Base-by-base conservation (phyloP, 2,329 filamentous ascomycete genomes). In the Hymenoscyphus albidus region DNA sequence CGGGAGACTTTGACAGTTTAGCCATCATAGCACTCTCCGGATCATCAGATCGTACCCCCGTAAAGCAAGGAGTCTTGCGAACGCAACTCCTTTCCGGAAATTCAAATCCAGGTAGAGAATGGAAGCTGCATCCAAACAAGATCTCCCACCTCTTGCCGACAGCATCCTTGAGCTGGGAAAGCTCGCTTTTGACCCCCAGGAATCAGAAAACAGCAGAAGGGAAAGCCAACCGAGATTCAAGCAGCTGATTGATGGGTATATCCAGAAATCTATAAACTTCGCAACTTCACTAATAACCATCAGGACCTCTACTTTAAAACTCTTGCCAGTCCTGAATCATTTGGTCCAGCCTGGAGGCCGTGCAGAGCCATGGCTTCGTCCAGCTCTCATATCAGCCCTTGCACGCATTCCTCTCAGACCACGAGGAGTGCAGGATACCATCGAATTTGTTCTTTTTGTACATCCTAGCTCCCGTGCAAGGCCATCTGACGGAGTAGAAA, bases 381-480 rank as follows among this genome's bases (percentile, higher is more conserved):
- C 80, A 18, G 80, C 80, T 54, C 73, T 91, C 1, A 79, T 88
- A 69, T 80, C 80, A 64, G 79, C 83, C 13, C 79, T 92, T 56
- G 85, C 87, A 1, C 73, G 80, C 13, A 72, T 91, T 10, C 88
- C 89, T 0, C 78, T 90, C 32, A 80, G 88, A 3, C 77, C 79
- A 2, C 82, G 85, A 66, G 89, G 89, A 18, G 86, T 92, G 14
- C 82, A 88, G 40, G 83, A 85, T 32, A 88, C 86, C 0, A 80
- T 91, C 66, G 88, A 91, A 72, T 91, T 91, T 71, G 80, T 92
- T 42, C 88, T 90, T 64, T 83, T 88, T 1, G 85, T 90, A 6
- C 88, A 90, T 66, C 84, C 88, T 0, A 75, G 71, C 57, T 62
- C 67, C 10, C 65, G 64, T 57, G 63, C 61, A 27, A 67, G 69